Base-by-base conservation (phyloP, 768 basidiomycete species). In the Suillus tomentosus region DNA sequence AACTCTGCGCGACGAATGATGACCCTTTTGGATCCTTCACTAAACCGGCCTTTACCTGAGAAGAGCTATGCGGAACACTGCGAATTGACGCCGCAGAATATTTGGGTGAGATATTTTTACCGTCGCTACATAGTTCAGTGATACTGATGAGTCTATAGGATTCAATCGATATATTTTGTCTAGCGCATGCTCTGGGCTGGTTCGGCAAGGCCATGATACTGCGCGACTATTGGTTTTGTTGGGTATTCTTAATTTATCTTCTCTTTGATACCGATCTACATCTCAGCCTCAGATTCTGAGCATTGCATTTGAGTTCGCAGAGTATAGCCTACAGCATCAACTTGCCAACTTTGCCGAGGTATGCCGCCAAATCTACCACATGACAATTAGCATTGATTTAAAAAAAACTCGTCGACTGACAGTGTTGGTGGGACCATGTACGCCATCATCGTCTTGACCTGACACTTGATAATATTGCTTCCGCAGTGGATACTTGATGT, bases 401-500 rank as follows among this genome's bases (percentile, higher is more conserved):
- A 27, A 50, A 14, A 47, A 14, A 56, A 56, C 37, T 40, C 24
- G 8, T 27, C 27, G 19, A 24, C 50, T 58, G 60, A 60, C 58
- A 93, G 91, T 94, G 93, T 71, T 94, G 92, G 93, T 95, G 92
- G 92, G 93, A 94, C 73, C 92, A 95, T 80, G 92, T 93, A 79
- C 70, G 86, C 79, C 9, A 59, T 43, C 62, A 34, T 37, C 40
- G 68, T 36, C 39, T 56, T 65, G 60, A 60, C 56, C 36, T 51
- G 15, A 58, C 60, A 22, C 24, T 66, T 73, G 64, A 70, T 65
- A 43, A 40, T 62, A 17, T 37, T 72, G 45, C 22, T 62, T 58
- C 54, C 31, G 31, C 70, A 94, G 92, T 95, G 92, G 92, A 80
- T 95, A 66, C 81, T 95, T 60, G 92, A 95, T 74, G 93, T 95